Conservation (phyloP, 805 yeast species). For the Ogataea pilisensis region DNA sequence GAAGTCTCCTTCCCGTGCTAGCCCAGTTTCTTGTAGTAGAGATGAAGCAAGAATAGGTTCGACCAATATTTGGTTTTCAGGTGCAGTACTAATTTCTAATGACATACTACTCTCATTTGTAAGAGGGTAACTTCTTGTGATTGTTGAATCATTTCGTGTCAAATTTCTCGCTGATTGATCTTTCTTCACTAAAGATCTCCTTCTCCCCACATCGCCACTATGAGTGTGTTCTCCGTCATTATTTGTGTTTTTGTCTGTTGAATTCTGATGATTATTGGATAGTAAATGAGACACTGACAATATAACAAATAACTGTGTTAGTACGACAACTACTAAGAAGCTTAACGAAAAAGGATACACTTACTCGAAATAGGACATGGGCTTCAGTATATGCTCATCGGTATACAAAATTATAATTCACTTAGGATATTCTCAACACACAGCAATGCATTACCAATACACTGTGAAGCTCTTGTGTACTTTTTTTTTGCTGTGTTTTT, state of each 20-base stretch:
- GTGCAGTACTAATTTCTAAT: not conserved
- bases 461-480: no score
- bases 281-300: no score
- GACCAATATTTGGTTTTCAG: not conserved
- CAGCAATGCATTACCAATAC: no score
- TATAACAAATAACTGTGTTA: not conserved
- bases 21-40: not conserved
- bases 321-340: no score
- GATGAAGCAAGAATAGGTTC: not conserved
- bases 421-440: no score
- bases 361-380: no score
- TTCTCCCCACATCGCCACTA: not conserved
- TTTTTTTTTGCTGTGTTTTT: no score
- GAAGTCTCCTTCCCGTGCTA: no score
- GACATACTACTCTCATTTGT: not conserved
- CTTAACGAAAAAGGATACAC: no score
- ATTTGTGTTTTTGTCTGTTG: not conserved
- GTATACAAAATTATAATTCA: no score
- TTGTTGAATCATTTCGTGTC: not conserved
- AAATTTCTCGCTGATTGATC: not conserved
- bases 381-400: no score
- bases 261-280: no score
- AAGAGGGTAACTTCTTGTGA: not conserved
- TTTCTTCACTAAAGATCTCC: not conserved
- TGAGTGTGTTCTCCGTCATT: not conserved